Conservation (phyloP, 139 green algal species). For the Desmodesmus armatus region DNA sequence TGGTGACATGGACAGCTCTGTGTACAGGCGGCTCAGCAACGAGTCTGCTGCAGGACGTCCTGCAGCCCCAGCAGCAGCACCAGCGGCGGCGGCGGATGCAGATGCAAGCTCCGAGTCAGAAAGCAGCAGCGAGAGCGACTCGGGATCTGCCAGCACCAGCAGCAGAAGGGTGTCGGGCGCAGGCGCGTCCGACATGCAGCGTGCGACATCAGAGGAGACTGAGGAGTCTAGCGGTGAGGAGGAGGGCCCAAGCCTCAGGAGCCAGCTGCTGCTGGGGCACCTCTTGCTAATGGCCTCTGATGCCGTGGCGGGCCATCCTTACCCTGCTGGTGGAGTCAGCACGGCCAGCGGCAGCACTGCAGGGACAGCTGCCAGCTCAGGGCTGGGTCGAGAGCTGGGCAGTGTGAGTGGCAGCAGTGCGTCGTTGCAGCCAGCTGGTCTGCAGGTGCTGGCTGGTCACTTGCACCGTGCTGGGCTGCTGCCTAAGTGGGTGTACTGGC, state of each 20-base stretch:
- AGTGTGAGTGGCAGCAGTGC: slow-evolving; percentile 3
- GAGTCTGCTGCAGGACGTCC: not conserved
- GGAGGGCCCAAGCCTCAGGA: slow-evolving; percentile 47
- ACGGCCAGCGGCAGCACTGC: not conserved
- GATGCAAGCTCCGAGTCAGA: slow-evolving; percentile 24
- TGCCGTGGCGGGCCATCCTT: slow-evolving; percentile 23
- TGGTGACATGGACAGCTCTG: no score
- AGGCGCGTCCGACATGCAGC: not conserved
- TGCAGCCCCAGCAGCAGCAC: slow-evolving; percentile 26
- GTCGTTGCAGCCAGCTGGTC: slow-evolving; percentile 50
- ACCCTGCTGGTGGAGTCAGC: slow-evolving; percentile 45
- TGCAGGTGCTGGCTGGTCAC: slow-evolving; percentile 65
- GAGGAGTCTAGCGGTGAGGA: slow-evolving; percentile 8
- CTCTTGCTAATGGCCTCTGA: slow-evolving; percentile 63
- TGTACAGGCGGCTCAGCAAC: slow-evolving; percentile 13
- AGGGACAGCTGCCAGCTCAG: not conserved
- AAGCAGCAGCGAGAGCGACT: not conserved
- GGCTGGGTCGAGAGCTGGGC: no score
- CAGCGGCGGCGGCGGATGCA: not conserved
- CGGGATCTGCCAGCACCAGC: not conserved
- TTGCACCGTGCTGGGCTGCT: slow-evolving; percentile 74
- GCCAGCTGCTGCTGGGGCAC: slow-evolving; percentile 77
- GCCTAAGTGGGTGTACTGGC: slow-evolving; percentile 78
- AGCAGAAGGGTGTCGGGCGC: not conserved
- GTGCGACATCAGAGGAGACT: not conserved